phyloP scores from a whole-genome alignment of 2,329 filamentous ascomycete genomes.

The Cercospora beticola region DNA sequence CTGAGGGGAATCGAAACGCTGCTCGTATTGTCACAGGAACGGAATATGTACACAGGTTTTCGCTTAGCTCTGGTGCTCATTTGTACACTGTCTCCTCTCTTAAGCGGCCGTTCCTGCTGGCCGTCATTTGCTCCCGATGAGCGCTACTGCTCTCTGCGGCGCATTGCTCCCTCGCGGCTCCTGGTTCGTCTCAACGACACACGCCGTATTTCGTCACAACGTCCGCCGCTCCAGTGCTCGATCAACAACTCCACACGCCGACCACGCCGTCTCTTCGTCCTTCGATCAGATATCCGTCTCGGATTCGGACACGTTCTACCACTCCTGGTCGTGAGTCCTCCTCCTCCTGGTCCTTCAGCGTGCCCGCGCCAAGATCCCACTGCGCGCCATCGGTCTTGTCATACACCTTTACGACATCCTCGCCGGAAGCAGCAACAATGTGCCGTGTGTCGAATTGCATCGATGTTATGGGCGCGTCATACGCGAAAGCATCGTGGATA shows the following conservation, averaged over 20 bases:
- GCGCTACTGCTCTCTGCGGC: neutral
- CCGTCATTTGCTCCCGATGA: neutral
- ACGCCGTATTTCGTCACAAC: neutral
- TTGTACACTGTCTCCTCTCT: neutral
- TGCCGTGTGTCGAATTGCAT: constrained; percentile 96
- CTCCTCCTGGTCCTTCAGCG: constrained; percentile 58
- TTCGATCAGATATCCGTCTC: constrained; percentile 91
- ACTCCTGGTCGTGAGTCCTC: constrained; percentile 46
- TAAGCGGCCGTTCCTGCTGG: neutral
- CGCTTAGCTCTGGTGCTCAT: neutral
- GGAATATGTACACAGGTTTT: neutral
- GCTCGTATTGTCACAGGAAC: neutral
- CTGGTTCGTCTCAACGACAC: neutral
- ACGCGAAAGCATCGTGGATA: constrained; percentile 93
- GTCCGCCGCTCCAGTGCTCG: neutral
- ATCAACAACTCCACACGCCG: constrained; percentile 80
- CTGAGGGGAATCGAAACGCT: neutral
- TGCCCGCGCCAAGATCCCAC: constrained; percentile 92
- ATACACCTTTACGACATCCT: constrained; percentile 95
- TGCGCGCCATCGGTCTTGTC: constrained; percentile 94
- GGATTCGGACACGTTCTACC: constrained; percentile 84
- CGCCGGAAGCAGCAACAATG: constrained; percentile 86
- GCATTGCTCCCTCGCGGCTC: neutral
- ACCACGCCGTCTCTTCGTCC: constrained; percentile 84
- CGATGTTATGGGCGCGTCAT: constrained; percentile 84